Percentiles rank a stretch among this genome's conserved stretches.
Evolutionary conservation across 169 alveolate species (phyloP).

Genomic region (Toxoplasma gondii): DNA sequence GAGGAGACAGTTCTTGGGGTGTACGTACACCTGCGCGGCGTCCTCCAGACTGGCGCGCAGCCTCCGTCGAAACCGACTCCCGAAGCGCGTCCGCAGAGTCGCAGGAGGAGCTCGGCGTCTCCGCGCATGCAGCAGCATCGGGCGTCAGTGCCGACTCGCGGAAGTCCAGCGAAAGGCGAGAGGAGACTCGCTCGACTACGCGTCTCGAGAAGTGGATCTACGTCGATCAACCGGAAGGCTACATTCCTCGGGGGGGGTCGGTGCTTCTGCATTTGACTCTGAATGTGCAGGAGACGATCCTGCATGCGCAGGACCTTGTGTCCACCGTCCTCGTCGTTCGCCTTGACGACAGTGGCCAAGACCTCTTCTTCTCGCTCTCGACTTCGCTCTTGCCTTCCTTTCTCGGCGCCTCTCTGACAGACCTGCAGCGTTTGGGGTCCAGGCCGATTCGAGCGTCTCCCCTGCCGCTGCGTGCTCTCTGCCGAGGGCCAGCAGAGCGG

Average conservation of each 20-base stretch:
- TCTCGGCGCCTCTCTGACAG: conserved; percentile 47
- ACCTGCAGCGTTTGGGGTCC: conserved; percentile 31
- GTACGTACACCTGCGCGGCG: no score
- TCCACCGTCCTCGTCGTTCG: conserved; percentile 58
- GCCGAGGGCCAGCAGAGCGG: neutral
- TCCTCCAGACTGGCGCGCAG: no score
- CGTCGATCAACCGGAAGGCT: conserved; percentile 54
- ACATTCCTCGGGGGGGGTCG: conserved; percentile 48
- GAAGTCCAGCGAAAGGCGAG: neutral
- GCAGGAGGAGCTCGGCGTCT: no score
- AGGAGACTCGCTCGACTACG: neutral
- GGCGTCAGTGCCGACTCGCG: no score
- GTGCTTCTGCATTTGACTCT: conserved; percentile 41
- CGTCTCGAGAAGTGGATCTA: conserved; percentile 45
- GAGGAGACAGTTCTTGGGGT: no score
- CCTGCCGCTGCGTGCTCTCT: neutral
- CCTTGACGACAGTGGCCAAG: conserved; percentile 55
- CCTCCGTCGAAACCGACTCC: no score
- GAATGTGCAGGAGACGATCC: conserved; percentile 56
- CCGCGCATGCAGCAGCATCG: no score
- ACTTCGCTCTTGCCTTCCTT: conserved; percentile 56
- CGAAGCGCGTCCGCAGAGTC: no score
- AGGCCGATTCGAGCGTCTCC: neutral
- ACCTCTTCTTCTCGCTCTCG: conserved; percentile 56
- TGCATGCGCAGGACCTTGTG: conserved; percentile 38